These are phyloP conservation scores for Nemania sp. DNA, from an alignment of 2,329 filamentous ascomycete species.

Conservation along the genomic window DNA sequence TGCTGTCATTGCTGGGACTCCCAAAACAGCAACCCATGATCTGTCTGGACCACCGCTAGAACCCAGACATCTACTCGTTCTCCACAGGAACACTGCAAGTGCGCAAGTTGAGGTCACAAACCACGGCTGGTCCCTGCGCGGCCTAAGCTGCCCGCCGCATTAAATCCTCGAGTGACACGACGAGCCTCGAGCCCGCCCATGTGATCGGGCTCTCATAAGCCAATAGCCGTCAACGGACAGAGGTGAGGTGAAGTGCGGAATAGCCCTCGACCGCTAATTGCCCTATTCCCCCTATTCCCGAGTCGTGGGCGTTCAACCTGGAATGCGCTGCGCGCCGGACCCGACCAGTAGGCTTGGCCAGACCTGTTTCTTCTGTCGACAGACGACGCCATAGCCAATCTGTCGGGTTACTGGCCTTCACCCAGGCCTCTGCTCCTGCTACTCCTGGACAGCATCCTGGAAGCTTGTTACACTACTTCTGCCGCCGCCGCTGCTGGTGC, in stretches of 20 bases:
- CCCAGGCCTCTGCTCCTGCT: conserved; percentile 14
- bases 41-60: background rate
- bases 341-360: no score
- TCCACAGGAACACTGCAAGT: conserved; percentile 14
- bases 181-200: conserved; percentile 20
- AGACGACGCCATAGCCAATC: conserved; percentile 13
- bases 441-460: no score
- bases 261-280: background rate
- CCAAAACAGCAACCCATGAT: conserved; percentile 7
- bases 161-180: conserved; percentile 11
- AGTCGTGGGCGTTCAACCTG: no score
- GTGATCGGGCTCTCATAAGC: conserved; percentile 16
- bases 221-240: conserved; percentile 9
- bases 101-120: conserved; percentile 11
- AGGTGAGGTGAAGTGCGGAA: background rate
- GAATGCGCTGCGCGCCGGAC: no score
- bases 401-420: conserved; percentile 7
- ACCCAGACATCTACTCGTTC: conserved; percentile 1
- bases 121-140: conserved; percentile 5
- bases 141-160: conserved; percentile 5
- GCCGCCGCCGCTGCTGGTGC: background rate
- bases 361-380: no score
- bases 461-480: conserved; percentile 9
- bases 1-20: background rate
- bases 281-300: background rate